phyloP scores from a whole-genome alignment of 768 basidiomycete species.

The Boletus bicolor region DNA sequence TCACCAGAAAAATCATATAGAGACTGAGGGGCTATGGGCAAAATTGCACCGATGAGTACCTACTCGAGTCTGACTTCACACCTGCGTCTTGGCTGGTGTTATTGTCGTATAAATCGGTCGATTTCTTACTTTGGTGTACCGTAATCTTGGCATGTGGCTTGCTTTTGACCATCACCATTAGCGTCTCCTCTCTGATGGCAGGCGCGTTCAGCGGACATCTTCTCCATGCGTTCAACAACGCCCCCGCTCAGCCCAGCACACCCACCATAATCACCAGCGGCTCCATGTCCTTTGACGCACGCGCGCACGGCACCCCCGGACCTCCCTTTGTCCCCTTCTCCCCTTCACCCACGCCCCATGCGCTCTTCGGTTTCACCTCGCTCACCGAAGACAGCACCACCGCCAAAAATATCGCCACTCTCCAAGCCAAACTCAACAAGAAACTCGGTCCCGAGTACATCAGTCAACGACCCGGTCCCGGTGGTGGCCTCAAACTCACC shows the following conservation, averaged over 20 bases:
- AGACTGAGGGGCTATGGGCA: background rate
- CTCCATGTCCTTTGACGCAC: conserved; percentile 58
- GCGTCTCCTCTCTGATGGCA: conserved; percentile 43
- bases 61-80: too few species aligned
- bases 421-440: conserved; percentile 81
- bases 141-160: conserved; percentile 1
- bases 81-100: too few species aligned
- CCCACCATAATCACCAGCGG: conserved; percentile 46
- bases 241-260: conserved; percentile 18
- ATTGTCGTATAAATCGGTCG: background rate
- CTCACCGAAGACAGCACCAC: conserved; percentile 60
- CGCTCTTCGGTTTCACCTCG: conserved; percentile 6
- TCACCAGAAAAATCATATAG: background rate
- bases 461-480: conserved; percentile 84
- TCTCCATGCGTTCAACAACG: conserved; percentile 40
- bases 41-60: too few species aligned
- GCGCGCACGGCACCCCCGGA: conserved; percentile 45
- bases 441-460: conserved; percentile 95
- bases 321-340: background rate
- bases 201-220: conserved; percentile 59
- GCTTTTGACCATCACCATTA: conserved; percentile 14
- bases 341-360: background rate
- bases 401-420: conserved; percentile 51
- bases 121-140: background rate
- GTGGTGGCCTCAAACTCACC: conserved; percentile 81